Evolutionary conservation across 495 filamentous ascomycete genomes (phyloP).

Genomic region (Hamigera avellanea): DNA sequence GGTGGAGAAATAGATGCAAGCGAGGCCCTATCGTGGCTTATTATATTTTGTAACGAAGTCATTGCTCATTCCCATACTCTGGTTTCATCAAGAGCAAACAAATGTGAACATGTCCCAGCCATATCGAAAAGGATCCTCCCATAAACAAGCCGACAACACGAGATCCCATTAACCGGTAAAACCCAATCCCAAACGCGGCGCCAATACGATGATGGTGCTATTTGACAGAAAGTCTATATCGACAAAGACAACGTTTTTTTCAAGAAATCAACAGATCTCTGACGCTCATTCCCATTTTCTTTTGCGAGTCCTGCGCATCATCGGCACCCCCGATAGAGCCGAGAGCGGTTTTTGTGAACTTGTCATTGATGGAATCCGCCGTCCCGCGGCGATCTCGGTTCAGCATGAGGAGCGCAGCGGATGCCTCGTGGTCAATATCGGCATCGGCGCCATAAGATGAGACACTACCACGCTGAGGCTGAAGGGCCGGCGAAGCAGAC

Average conservation of each 20-base stretch:
- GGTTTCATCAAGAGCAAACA: too few species aligned
- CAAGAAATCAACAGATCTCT: constrained; percentile 61
- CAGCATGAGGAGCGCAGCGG: constrained; percentile 68
- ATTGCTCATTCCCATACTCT: too few species aligned
- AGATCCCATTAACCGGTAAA: too few species aligned
- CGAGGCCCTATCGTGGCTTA: too few species aligned
- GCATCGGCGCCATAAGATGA: constrained; percentile 20
- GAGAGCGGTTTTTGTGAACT: constrained; percentile 7
- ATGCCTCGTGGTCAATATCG: constrained; percentile 64
- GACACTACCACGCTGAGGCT: constrained; percentile 11
- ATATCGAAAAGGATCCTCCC: too few species aligned
- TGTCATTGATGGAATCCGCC: constrained; percentile 20
- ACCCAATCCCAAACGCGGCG: too few species aligned
- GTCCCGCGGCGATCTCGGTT: constrained; percentile 52
- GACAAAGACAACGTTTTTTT: not conserved
- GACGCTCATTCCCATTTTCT: constrained; percentile 59
- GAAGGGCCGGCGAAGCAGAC: constrained; percentile 25
- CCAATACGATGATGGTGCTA: too few species aligned
- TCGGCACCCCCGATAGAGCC: constrained; percentile 1
- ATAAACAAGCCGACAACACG: too few species aligned
- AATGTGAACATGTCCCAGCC: too few species aligned
- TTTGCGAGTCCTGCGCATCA: constrained; percentile 8
- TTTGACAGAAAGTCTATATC: too few species aligned
- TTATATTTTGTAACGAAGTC: too few species aligned
- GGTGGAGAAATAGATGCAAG: too few species aligned